Base-by-base conservation (phyloP, 2,329 filamentous ascomycete genomes). In the Arthroderma uncinatum region DNA sequence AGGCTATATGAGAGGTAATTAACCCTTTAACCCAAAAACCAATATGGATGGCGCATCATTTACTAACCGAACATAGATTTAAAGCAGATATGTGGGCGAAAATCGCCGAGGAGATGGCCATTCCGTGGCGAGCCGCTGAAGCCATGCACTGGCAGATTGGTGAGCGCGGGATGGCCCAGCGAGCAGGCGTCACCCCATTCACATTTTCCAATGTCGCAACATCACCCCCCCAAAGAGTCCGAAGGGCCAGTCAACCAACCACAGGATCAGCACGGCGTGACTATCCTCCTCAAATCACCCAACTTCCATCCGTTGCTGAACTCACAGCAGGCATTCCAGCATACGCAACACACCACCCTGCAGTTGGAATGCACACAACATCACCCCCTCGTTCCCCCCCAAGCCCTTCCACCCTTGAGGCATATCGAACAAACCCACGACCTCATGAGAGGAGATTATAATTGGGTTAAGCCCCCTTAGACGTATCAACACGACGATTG, bases 111-210 rank as follows among this genome's bases (percentile, higher is more conserved):
- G 92, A 97, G 72, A 92, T 98, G 85, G 85, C 84, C 30, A 85
- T 96, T 58, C 93, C 92, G 36, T 97, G 92, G 92, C 82, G 93
- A 66, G 90, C 93, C 16, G 92, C 89, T 52, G 92, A 98, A 73
- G 91, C 89, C 3, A 96, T 96, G 91, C 93, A 97, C 73, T 98
- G 93, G 92, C 87, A 95, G 67, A 79, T 98, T 57, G 92, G 92
- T 61, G 89, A 95, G 70, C 78, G 84, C 64, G 93, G 97, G 65
- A 97, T 98, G 89, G 91, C 91, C 7, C 50, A 57, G 71, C 37
- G 76, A 76, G 64, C 86, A 85, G 37, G 62, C 47, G 89, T 93
- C 37, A 85, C 87, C 6, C 89, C 92, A 1, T 96, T 96, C 72
- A 83, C 84, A 2, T 76, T 89, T 30, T 82, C 84, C 12, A 78